Base-by-base conservation (phyloP, 768 basidiomycete genomes). In the Candolleomyces aberdarensis region DNA sequence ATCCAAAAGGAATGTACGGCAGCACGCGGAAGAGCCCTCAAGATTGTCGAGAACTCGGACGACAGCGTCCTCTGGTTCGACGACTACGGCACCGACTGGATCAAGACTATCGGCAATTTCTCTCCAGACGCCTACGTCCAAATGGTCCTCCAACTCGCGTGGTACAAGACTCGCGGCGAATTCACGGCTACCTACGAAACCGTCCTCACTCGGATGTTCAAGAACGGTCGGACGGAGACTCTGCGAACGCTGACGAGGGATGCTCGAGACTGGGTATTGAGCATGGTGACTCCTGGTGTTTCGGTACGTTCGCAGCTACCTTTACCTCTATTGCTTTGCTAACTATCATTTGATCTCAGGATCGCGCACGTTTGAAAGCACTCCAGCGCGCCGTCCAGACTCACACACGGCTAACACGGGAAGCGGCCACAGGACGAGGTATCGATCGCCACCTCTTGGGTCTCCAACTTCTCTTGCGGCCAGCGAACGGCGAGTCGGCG, bases 171-270 rank as follows among this genome's bases (percentile, higher is more conserved):
- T 20, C 89, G 87, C 50, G 86, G 85, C 11, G 75, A 79, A 60
- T 88, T 92, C 66, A 92, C 92, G 3, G 92, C 96, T 1, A 94
- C 92, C 7, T 97, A 98, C 71, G 96, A 98, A 74, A 97, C 95
- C 0, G 92, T 88, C 0, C 81, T 96, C 36, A 96, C 96, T 1
- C 84, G 94, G 26, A 82, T 91, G 72, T 96, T 96, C 76, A 78
- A 88, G 62, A 85, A 88, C 63, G 96, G 94, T 15, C 84, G 96
- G 17, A 97, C 95, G 1, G 96, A 98, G 70, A 94, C 92, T 0
- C 86, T 98, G 56, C 85, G 95, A 26, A 83, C 87, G 0, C 78
- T 91, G 48, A 89, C 86, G 55, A 75, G 74, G 19, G 91, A 94
- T 63, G 89, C 89, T 61, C 82, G 91, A 36, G 78, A 78, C 8